Evolutionary conservation across 345 rosid species (phyloP), one percentile per base, ranked within the genome.

Genomic region (Angophora floribunda): DNA sequence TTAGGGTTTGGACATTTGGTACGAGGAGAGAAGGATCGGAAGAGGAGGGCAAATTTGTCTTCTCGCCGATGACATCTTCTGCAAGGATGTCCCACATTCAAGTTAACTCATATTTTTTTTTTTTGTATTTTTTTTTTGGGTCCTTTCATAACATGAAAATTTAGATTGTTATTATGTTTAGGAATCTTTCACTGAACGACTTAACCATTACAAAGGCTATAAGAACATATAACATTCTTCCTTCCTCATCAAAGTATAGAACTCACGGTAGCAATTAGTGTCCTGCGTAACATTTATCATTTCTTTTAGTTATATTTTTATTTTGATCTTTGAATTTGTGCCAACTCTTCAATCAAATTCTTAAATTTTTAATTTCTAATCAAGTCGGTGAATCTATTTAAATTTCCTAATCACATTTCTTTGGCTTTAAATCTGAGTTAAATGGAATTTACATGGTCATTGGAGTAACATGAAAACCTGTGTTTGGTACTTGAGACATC

Each of bases 251-350:
- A 57, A 57, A 57, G 6, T 7, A 57, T 57, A 10, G 26, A 2
- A 57, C 10, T 57, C n/a, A 0, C 10, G 24, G 26, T 55, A 55
- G 65, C 14, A 24, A 57, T 22, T 57, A 57, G 14, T 26, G 10
- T 26, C 0, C 7, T 59, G 0, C 65, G 0, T 59, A 14, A 10
- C 14, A 11, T 59, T 59, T 59, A 59, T 59, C 0, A 26, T 59
- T 59, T 0, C 15, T 11, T 59, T 59, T 0, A 0, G 65, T n/a
- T 59, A 59, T 24, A 59, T 59, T 59, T 59, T 6, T 59, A 26
- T 59, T 59, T 59, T 61, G 13, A 61, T 61, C 70, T 28, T 61
- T 61, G 14, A 28, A 61, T 1, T 61, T 13, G 32, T 28, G 36
- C 70, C 28, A 28, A 13, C 14, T 61, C 28, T 28, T 61, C 32